These are phyloP conservation scores for Phytophthora hibernalis DNA, from an alignment of 352 stramenopile species.

Conservation along the genomic window DNA sequence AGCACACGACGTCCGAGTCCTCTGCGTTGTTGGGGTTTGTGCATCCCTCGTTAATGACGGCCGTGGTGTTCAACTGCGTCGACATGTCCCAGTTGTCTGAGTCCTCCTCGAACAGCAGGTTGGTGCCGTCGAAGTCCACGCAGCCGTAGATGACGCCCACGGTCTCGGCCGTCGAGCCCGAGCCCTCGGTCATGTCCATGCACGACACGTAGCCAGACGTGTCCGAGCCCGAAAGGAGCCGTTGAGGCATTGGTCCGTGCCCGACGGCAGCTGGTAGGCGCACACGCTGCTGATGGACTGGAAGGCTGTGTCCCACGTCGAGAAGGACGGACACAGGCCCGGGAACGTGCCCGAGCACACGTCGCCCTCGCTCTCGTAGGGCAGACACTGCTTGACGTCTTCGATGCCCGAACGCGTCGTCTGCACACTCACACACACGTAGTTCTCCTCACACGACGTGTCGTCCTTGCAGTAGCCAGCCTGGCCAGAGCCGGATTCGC, in stretches of 20 bases:
- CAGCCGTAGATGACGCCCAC: constrained; percentile 80
- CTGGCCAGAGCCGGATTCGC: constrained; percentile 51
- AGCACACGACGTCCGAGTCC: constrained; percentile 75
- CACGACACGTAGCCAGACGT: constrained; percentile 43
- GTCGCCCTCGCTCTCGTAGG: constrained; percentile 49
- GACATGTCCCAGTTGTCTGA: constrained; percentile 63
- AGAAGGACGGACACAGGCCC: constrained; percentile 78
- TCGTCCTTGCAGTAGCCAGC: constrained; percentile 71
- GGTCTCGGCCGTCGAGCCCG: constrained; percentile 30
- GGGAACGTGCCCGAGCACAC: constrained; percentile 67
- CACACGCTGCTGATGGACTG: constrained; percentile 76
- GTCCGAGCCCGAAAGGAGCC: constrained; percentile 33
- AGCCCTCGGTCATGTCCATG: constrained; percentile 50
- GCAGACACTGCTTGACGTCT: constrained; percentile 83
- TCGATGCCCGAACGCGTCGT: constrained; percentile 73
- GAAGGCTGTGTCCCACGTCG: constrained; percentile 67
- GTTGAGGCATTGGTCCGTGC: constrained; percentile 52
- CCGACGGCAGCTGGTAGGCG: constrained; percentile 66
- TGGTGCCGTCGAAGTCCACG: constrained; percentile 73
- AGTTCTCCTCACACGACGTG: constrained; percentile 55
- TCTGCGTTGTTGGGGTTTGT: constrained; percentile 66
- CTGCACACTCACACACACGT: constrained; percentile 79
- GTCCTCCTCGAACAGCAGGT: constrained; percentile 61
- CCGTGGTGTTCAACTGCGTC: constrained; percentile 66
- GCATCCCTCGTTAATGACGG: constrained; percentile 60